Evolutionary conservation across 805 yeast species (phyloP), one percentile per base, ranked within the genome.

Genomic region (Yarrowia keelungensis): DNA sequence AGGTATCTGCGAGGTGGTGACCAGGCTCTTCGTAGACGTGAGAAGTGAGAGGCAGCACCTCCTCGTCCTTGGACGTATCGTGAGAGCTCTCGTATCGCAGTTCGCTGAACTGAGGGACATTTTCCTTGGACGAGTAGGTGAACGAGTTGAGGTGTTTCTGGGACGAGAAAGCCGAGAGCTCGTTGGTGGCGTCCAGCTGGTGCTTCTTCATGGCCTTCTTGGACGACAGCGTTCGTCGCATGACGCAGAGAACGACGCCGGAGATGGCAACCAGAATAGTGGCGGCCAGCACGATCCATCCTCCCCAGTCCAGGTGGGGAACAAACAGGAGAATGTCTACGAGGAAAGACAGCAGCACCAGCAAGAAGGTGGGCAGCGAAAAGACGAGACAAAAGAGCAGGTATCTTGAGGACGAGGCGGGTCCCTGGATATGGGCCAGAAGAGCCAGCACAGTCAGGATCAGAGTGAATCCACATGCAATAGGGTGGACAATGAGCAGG

Each of bases 281-380:
- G 0, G 94, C 85, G 0, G 86, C 86, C 35, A 93, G 79, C 70
- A 90, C 84, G 64, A 89, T 79, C 98, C 98, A 94, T 35, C 97
- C 97, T 54, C 89, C 84, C 87, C 92, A 92, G 67, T 86, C 83
- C 68, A 94, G 79, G 74, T 87, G 86, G 2, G 93, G 90, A 1
- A 88, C 83, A 74, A 94, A 94, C 64, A 94, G 77, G 49, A 93
- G 77, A 46, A 93, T 85, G 76, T 94, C 98, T 3, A 91, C 91
- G 70, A 93, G 79, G 72, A 94, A 90, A 8, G 93, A 88, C 65
- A 94, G 80, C 61, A 93, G 78, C 0, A 90, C 81, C 50, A 89
- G 81, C 69, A 93, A 75, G 73, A 92, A 91, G 0, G 92, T 82
- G 1, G 92, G 87, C 51, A 90, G 75, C 1, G 92, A 83, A 77